Evolutionary conservation across 108 stramenopile species (phyloP), one percentile per base, ranked within the genome.

Genomic region (Licmophora abbreviata): DNA sequence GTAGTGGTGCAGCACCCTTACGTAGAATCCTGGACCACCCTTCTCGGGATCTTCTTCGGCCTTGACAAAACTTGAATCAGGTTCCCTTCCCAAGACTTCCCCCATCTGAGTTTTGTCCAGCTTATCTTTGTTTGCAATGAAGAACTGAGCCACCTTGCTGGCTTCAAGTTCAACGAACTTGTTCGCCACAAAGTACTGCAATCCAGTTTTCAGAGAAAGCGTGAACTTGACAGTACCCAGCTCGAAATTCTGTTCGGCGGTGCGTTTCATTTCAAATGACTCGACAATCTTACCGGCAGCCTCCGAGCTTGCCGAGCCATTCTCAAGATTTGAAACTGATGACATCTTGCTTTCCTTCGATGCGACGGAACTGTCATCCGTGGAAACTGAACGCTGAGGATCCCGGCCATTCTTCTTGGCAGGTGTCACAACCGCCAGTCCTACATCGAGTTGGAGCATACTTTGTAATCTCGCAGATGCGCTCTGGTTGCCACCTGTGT

Each of bases 81-180:
- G 74, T 64, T 97, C 97, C 55, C 81, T 89, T 17, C 99, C 99
- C 29, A 99, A 61, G 11, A 81, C 89, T 69, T 98, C 99, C 15
- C 99, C 99, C 45, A 95, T 97, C 73, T 90, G 89, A 7, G 97
- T 99, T 73, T 99, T 99, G 70, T 98, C 97, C n/a, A 99, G 73
- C 38, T 69, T 74, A 53, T 98, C 97, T 43, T 73, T 80, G 50
- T 96, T 73, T 22, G 66, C 78, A 18, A 76, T 61, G 46, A 99
- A 76, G 54, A 95, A 97, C 6, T 49, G 50, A 5, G 97, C 99
- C 55, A 99, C 78, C 11, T 64, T 80, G 12, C 65, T 60, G 1
- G 99, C 95, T 25, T 93, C 87, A 29, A 78, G 69, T 25, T 77
- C 45, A 31, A 96, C 71, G 51, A 91, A 83, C 15, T 90, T 94